Evolutionary conservation across 768 basidiomycete genomes (phyloP).

Genomic region (Lentinula sp.): DNA sequence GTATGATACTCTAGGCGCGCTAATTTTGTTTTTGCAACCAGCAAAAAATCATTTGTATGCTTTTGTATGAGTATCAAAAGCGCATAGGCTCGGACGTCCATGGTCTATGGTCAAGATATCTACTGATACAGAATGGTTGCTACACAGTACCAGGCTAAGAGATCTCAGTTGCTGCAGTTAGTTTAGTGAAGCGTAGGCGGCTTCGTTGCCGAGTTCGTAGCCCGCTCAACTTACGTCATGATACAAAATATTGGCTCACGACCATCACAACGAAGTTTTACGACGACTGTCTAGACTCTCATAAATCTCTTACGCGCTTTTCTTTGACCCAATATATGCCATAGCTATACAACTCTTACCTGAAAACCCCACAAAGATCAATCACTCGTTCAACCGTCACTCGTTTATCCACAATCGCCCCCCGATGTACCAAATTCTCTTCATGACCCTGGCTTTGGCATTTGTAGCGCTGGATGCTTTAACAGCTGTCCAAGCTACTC

Average conservation of each 20-base stretch:
- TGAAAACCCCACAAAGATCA: background rate
- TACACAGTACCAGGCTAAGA: no score
- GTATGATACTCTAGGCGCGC: no score
- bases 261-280: conserved; percentile 4
- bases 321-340: background rate
- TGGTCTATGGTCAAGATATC: no score
- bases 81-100: no score
- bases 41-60: no score
- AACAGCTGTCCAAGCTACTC: background rate
- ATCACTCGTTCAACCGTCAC: background rate
- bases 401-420: background rate
- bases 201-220: background rate
- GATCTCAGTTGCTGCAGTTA: no score
- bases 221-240: background rate
- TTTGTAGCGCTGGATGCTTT: background rate
- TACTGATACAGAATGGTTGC: no score
- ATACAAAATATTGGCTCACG: conserved; percentile 8
- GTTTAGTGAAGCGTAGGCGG: background rate
- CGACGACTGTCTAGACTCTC: background rate
- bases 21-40: no score
- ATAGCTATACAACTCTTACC: background rate
- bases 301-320: background rate
- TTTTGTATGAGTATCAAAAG: no score
- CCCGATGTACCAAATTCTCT: background rate
- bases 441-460: background rate